These are phyloP conservation scores for Amphirosellinia nigrospora DNA, from an alignment of 495 filamentous ascomycete species.

Conservation along the genomic window DNA sequence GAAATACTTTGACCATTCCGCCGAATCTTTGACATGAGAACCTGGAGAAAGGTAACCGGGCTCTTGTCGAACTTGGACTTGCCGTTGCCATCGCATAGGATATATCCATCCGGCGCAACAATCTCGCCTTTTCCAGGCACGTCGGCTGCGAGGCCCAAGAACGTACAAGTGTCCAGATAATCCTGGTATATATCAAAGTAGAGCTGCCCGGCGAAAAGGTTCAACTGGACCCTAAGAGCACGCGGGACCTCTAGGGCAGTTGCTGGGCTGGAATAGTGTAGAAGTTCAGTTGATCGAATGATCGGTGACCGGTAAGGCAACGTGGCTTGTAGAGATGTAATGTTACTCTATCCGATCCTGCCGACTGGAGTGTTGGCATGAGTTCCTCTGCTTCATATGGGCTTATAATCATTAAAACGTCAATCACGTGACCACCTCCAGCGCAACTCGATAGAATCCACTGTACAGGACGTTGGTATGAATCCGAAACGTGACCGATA, in stretches of 20 bases:
- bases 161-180: constrained; percentile 59
- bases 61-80: constrained; percentile 49
- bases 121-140: constrained; percentile 39
- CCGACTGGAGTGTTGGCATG: constrained; percentile 43
- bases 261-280: constrained; percentile 43
- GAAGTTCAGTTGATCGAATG: constrained; percentile 57
- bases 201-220: constrained; percentile 72
- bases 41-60: constrained; percentile 59
- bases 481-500: constrained; percentile 44
- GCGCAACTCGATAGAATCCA: constrained; percentile 58
- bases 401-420: constrained; percentile 63
- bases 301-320: constrained; percentile 45
- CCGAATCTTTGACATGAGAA: constrained; percentile 57
- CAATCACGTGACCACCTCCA: constrained; percentile 22
- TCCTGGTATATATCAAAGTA: constrained; percentile 62
- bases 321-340: constrained; percentile 67
- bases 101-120: constrained; percentile 52
- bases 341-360: constrained; percentile 38
- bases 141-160: constrained; percentile 53
- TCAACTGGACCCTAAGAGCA: constrained; percentile 54
- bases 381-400: constrained; percentile 66
- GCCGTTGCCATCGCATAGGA: constrained; percentile 36
- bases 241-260: constrained; percentile 28
- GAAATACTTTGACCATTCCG: constrained; percentile 56
- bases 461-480: constrained; percentile 62